A percentile compares a stretch with the other conserved stretches of the same genome.
phyloP scores from a whole-genome alignment of 2,329 filamentous ascomycete species.

The Colletotrichum abscissum region DNA sequence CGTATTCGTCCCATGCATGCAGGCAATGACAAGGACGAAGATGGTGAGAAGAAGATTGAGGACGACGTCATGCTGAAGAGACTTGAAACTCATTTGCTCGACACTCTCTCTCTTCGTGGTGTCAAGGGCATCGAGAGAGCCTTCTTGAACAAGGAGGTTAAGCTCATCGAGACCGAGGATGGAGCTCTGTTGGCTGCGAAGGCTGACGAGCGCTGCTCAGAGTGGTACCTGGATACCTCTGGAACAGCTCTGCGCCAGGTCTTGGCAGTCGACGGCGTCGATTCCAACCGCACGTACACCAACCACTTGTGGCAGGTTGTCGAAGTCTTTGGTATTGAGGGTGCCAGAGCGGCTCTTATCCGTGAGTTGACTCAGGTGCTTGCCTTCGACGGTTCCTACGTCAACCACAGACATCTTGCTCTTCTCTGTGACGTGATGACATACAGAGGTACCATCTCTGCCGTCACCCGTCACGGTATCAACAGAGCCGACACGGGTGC shows the following conservation, averaged over 20 bases:
- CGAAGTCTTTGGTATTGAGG: constrained; percentile 96
- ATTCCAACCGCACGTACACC: constrained; percentile 86
- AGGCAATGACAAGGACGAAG: constrained; percentile 78
- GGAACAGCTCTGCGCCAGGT: constrained; percentile 89
- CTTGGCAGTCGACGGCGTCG: constrained; percentile 87
- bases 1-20: constrained; percentile 85
- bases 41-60: constrained; percentile 70
- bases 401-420: constrained; percentile 97
- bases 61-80: constrained; percentile 95
- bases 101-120: constrained; percentile 91
- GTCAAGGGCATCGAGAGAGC: constrained; percentile 89
- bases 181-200: constrained; percentile 81
- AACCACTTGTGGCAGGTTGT: constrained; percentile 97
- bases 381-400: constrained; percentile 98
- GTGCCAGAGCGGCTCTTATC: constrained; percentile 86
- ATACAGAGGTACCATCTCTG: constrained; percentile 91
- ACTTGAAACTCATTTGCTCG: constrained; percentile 89
- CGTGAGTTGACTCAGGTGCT: constrained; percentile 92
- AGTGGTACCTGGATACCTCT: constrained; percentile 96
- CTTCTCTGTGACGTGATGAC: constrained; percentile 98
- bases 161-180: constrained; percentile 73
- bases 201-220: constrained; percentile 79
- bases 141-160: constrained; percentile 87
- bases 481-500: constrained; percentile 98
- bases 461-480: constrained; percentile 97